Conservation (phyloP, 108 stramenopile species). For the Epipyxis sp. region DNA sequence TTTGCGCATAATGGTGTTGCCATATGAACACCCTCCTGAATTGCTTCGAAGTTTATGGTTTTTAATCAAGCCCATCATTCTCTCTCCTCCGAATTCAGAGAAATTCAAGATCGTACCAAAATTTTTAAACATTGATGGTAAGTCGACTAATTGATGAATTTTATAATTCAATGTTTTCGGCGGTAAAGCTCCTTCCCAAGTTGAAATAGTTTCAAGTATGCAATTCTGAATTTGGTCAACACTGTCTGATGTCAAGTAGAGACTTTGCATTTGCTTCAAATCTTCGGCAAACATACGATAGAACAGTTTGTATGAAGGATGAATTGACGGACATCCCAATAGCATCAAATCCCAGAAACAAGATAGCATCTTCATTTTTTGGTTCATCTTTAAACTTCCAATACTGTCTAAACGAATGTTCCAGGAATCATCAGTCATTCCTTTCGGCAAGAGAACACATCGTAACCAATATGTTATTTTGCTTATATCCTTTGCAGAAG, state of each 20-base stretch:
- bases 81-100: conserved; percentile 14
- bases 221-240: conserved; percentile 15
- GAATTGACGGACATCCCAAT: conserved; percentile 2
- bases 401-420: neutral
- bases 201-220: conserved; percentile 26
- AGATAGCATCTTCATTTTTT: conserved; percentile 9
- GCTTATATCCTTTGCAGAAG: neutral
- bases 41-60: conserved; percentile 4
- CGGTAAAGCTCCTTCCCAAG: conserved; percentile 17
- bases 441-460: conserved; percentile 3
- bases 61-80: conserved; percentile 28
- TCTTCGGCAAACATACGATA: conserved; percentile 21
- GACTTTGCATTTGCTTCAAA: conserved; percentile 4
- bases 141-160: conserved; percentile 19
- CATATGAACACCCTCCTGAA: conserved; percentile 7
- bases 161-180: conserved; percentile 24
- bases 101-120: conserved; percentile 7
- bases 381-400: conserved; percentile 22
- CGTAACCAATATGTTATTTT: conserved; percentile 18
- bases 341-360: conserved; percentile 24
- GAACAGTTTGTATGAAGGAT: neutral
- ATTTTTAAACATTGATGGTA: neutral
- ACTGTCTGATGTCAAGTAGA: neutral
- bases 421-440: conserved; percentile 19
- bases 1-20: conserved; percentile 14